phyloP scores from a whole-genome alignment of 2,329 filamentous ascomycete genomes.

The Monosporascus sp. region DNA sequence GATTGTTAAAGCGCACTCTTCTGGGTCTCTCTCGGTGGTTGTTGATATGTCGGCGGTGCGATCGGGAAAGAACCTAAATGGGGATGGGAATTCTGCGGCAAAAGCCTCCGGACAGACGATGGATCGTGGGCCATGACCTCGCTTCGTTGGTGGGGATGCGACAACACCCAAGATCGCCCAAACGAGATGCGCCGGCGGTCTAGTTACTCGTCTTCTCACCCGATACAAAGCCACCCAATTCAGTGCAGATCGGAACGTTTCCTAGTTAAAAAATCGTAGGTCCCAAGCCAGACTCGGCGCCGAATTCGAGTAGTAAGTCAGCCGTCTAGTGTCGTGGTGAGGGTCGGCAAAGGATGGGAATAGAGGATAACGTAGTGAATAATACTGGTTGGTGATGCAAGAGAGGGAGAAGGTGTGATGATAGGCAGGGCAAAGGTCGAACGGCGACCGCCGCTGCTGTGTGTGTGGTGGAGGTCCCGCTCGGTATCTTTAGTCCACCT shows the following conservation, averaged over 20 bases:
- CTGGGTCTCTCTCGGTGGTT: conserved; percentile 68
- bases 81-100: conserved; percentile 61
- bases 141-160: background rate
- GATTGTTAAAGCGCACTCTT: conserved; percentile 59
- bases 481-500: no score
- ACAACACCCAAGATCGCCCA: no score
- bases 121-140: conserved; percentile 57
- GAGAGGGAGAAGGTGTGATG: background rate
- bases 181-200: no score
- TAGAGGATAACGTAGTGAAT: no score
- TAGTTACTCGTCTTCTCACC: no score
- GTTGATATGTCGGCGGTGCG: conserved; percentile 54
- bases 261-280: no score
- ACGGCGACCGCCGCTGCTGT: background rate
- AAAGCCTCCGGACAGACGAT: conserved; percentile 52
- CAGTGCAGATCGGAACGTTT: no score
- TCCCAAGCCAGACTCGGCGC: no score
- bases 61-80: conserved; percentile 75
- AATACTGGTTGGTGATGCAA: background rate
- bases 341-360: background rate
- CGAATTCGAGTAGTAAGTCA: no score
- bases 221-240: no score
- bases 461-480: background rate
- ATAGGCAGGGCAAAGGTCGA: background rate
- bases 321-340: background rate